Conservation (phyloP, 2,329 filamentous ascomycete species). For the Aspergillus pseudoviridinutans region DNA sequence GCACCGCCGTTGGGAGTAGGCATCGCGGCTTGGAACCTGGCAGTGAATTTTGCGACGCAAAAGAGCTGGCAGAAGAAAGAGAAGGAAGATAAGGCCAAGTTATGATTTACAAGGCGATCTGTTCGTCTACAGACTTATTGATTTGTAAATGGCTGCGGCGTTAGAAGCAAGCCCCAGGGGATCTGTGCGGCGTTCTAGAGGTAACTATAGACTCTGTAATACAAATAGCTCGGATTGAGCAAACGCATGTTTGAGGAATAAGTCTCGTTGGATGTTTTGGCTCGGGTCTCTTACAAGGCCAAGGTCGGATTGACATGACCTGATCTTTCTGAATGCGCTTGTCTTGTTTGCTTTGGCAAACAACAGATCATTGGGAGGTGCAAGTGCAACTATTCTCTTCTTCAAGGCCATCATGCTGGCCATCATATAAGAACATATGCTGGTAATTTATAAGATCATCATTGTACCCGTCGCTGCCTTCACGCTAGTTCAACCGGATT, state of each 20-base stretch:
- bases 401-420: background rate
- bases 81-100: slow-evolving; percentile 56
- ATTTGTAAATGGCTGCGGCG: background rate
- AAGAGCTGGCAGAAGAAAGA: slow-evolving; percentile 64
- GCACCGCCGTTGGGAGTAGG: slow-evolving; percentile 71
- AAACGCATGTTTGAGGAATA: background rate
- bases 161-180: background rate
- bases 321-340: too few relatives aligned
- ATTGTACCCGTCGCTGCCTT: background rate
- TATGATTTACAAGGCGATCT: slow-evolving; percentile 34
- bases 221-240: background rate
- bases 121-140: background rate
- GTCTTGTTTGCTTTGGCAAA: background rate
- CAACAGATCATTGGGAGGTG: background rate
- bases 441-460: background rate
- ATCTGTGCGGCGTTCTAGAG: background rate
- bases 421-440: background rate
- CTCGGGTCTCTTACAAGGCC: too few relatives aligned
- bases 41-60: slow-evolving; percentile 67
- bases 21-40: slow-evolving; percentile 67
- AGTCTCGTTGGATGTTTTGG: background rate
- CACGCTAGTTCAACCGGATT: background rate
- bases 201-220: background rate
- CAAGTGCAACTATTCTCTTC: background rate
- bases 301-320: too few relatives aligned